Evolutionary conservation across 768 basidiomycete genomes (phyloP).

Genomic region (Chalciporus sphaerocephalus): DNA sequence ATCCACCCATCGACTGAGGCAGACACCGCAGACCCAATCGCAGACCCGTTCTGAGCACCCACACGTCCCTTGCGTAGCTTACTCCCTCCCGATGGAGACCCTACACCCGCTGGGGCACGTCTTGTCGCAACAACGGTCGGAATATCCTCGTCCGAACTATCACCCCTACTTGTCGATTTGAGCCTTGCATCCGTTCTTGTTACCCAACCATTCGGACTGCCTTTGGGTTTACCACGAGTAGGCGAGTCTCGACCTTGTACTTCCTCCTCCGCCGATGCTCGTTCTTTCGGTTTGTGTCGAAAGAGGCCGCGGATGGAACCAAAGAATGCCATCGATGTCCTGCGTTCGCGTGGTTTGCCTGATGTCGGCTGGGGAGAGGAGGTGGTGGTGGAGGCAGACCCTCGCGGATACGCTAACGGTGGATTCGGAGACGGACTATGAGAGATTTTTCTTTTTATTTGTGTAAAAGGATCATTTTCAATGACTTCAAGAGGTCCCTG

Average conservation of each 20-base stretch:
- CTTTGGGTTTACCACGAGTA: background rate
- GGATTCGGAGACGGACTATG: background rate
- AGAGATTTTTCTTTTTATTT: conserved; percentile 11
- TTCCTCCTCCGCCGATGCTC: conserved; percentile 8
- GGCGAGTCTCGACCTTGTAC: background rate
- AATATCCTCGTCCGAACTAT: conserved; percentile 19
- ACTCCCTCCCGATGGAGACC: background rate
- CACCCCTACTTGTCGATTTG: background rate
- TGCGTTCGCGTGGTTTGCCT: conserved; percentile 16
- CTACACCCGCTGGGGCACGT: background rate
- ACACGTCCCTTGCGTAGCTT: conserved; percentile 20
- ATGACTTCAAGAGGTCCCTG: conserved; percentile 19
- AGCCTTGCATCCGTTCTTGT: conserved; percentile 27
- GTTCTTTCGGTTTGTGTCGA: conserved; percentile 18
- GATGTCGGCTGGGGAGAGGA: background rate
- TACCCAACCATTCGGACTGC: conserved; percentile 18
- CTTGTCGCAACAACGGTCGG: background rate
- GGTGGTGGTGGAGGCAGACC: background rate
- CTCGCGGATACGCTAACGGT: too few species aligned
- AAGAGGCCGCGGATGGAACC: conserved; percentile 28
- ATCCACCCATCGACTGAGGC: conserved; percentile 1
- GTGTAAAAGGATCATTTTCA: conserved; percentile 24
- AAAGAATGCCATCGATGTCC: conserved; percentile 20
- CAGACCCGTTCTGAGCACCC: background rate
- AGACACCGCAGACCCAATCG: background rate